Conservation (phyloP, 2,329 filamentous ascomycete species). For the Arthrobotrys entomopaga region DNA sequence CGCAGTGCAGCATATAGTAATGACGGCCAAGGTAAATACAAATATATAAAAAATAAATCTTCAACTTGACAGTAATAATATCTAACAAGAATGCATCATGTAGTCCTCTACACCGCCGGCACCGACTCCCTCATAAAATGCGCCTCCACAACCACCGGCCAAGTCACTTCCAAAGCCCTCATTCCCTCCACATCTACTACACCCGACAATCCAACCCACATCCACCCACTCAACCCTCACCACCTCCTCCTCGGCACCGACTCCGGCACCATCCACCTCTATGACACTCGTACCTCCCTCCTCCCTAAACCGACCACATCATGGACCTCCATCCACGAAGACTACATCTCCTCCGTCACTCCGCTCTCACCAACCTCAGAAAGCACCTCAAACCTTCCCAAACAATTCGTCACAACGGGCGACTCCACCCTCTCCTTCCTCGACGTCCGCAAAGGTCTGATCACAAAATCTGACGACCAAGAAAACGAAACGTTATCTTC, state of each 20-base stretch:
- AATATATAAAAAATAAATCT: slow-evolving; percentile 62
- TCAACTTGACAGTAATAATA: background rate
- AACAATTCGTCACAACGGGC: slow-evolving; percentile 94
- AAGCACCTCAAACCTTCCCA: slow-evolving; percentile 87
- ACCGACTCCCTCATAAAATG: slow-evolving; percentile 70
- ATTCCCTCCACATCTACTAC: slow-evolving; percentile 68
- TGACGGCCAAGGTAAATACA: slow-evolving; percentile 75
- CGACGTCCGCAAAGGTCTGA: slow-evolving; percentile 78
- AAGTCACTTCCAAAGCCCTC: slow-evolving; percentile 82
- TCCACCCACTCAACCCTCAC: slow-evolving; percentile 86
- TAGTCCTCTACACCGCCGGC: slow-evolving; percentile 72
- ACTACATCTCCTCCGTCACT: slow-evolving; percentile 89
- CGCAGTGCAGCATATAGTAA: slow-evolving; percentile 79
- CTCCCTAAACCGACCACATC: slow-evolving; percentile 75
- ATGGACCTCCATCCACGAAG: slow-evolving; percentile 81
- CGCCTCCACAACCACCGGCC: slow-evolving; percentile 70
- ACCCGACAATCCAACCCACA: slow-evolving; percentile 62
- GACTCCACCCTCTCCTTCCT: slow-evolving; percentile 90
- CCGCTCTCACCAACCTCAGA: slow-evolving; percentile 81
- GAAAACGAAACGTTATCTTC: slow-evolving; percentile 91
- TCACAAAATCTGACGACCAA: slow-evolving; percentile 91
- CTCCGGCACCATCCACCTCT: slow-evolving; percentile 85
- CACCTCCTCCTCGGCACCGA: slow-evolving; percentile 90
- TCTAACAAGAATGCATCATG: slow-evolving; percentile 8
- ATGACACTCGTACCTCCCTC: slow-evolving; percentile 76